Evolutionary conservation across 108 stramenopile species (phyloP).

Genomic region (Asterionellopsis glacialis): DNA sequence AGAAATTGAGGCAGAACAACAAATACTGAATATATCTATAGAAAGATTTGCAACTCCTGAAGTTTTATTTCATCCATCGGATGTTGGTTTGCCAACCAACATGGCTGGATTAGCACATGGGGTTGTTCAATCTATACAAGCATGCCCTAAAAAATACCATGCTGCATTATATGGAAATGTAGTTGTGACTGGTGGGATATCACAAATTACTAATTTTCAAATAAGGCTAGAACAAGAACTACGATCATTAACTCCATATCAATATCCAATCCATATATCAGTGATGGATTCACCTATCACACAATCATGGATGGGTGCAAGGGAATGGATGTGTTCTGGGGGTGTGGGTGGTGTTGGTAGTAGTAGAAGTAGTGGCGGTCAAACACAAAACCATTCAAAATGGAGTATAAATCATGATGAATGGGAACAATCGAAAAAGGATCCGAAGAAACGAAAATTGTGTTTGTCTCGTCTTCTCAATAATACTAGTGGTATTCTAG

Average conservation of each 20-base stretch:
- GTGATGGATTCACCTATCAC: conserved; percentile 57
- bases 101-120: conserved; percentile 82
- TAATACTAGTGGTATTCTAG: no score
- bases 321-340: conserved; percentile 6
- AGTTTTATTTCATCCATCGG: conserved; percentile 87
- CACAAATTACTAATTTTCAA: conserved; percentile 67
- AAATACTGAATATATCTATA: conserved; percentile 71
- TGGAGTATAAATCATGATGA: no score
- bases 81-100: conserved; percentile 71
- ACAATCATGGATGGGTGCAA: conserved; percentile 32
- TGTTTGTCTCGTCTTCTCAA: no score
- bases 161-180: conserved; percentile 81
- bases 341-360: no score
- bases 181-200: conserved; percentile 81
- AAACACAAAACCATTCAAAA: no score
- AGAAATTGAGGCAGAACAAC: conserved; percentile 59
- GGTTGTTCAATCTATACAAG: conserved; percentile 70
- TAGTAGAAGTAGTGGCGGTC: no score
- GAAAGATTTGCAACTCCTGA: conserved; percentile 94
- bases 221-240: conserved; percentile 71
- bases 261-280: conserved; percentile 59
- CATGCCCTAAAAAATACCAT: conserved; percentile 61
- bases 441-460: no score
- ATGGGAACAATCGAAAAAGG: no score
- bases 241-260: conserved; percentile 55